A percentile compares a stretch with the other conserved stretches of the same genome.
phyloP scores from a whole-genome alignment of 2,329 filamentous ascomycete species.

The Pseudocercospora fijiensis region DNA sequence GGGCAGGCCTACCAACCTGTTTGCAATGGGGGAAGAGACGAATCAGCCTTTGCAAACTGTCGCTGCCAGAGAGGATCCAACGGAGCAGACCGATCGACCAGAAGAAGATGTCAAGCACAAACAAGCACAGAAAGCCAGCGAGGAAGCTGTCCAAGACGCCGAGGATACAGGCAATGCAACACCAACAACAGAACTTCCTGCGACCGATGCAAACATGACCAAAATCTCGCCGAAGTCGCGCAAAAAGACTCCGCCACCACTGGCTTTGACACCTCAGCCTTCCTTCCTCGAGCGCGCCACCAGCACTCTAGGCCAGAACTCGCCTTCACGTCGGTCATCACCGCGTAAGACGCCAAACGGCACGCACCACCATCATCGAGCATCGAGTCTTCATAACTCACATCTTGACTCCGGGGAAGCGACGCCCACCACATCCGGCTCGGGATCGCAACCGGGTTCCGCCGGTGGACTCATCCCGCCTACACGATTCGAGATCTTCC shows the following conservation, averaged over 20 bases:
- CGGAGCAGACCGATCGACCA: constrained; percentile 43
- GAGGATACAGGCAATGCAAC: constrained; percentile 18
- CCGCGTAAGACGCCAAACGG: constrained; percentile 38
- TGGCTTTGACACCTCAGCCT: constrained; percentile 33
- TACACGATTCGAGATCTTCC: constrained; percentile 75
- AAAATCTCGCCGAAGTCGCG: constrained; percentile 23
- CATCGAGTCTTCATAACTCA: constrained; percentile 14
- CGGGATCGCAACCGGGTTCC: constrained; percentile 32
- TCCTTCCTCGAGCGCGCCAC: constrained; percentile 24
- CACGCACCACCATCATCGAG: constrained; percentile 14
- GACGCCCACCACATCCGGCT: constrained; percentile 29
- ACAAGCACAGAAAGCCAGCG: constrained; percentile 30
- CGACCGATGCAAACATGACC: constrained; percentile 23
- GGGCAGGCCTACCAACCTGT: constrained; percentile 60
- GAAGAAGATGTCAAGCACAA: constrained; percentile 49
- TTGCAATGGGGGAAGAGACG: constrained; percentile 41
- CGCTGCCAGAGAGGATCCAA: constrained; percentile 70
- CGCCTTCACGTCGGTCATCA: constrained; percentile 32
- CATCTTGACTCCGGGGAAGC: constrained; percentile 25
- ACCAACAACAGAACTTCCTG: constrained; percentile 26
- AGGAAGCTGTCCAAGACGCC: constrained; percentile 15
- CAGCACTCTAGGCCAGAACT: constrained; percentile 17
- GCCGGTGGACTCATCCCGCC: constrained; percentile 58
- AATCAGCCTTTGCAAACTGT: constrained; percentile 67
- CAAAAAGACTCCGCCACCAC: constrained; percentile 31